Base-by-base conservation (phyloP, 2,329 filamentous ascomycete species). In the Hortaea werneckii region DNA sequence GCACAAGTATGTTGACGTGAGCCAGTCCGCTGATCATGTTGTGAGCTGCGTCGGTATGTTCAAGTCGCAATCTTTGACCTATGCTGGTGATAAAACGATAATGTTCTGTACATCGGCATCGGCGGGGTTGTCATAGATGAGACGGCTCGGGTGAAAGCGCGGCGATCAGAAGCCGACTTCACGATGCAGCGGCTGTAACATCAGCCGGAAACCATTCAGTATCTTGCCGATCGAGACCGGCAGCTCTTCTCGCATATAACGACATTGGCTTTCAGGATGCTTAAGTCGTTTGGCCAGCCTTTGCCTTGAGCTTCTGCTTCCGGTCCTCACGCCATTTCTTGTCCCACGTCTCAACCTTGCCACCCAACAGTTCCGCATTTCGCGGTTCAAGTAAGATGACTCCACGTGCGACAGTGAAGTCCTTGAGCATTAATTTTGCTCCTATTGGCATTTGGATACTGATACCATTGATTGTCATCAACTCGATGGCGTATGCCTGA, bases 261-360 rank as follows among this genome's bases (percentile, higher is more conserved):
- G 20, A 4, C 8, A 35, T 35, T 35, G 32, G 32, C 8, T 35
- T n/a, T 2, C 4, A 35, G n/a, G 32, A 2, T 35, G 32, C 32
- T 35, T 35, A 9, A 35, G 3, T 27, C 10, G 7, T 28, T 20
- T 53, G 51, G 0, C 59, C 58, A 39, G 58, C 60, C 42, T 58
- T 59, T 38, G 77, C 75, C 60, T 79, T 80, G 49, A 96, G 64
- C 52, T 78, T 76, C 41, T 73, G 75, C 63, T 95, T 81, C 52
- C 85, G 75, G 1, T 79, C 79, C 10, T 81, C 78, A 40, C 74
- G 73, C 90, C 90, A 96, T 6, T 73, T 73, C 60, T 79, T 82
- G 59, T 96, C 86, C 73, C 88, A 78, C 0, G 71, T 72, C 45
- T 95, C 88, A 39, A 96, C 76, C 67, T 86, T 94, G 0, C 92